Evolutionary conservation across 768 basidiomycete species (phyloP), one percentile per base, ranked within the genome.

Genomic region (Leucogyrophana mollusca): DNA sequence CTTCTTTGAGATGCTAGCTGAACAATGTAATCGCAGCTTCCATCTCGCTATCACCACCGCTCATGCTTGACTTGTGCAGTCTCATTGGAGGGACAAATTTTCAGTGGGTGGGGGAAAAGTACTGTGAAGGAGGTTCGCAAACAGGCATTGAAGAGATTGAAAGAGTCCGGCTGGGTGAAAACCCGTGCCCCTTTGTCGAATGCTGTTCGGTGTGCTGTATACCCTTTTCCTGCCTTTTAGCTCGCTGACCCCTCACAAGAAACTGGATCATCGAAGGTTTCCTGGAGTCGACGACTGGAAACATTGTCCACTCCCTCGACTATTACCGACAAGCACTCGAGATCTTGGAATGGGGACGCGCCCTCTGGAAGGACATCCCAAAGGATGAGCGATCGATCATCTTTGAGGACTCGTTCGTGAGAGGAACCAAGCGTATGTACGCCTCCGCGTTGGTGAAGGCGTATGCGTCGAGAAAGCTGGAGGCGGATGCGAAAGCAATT

Each of bases 321-420:
- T 72, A 65, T 34, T 67, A 64, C 33, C 56, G 58, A 11, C 59
- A 62, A 6, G 68, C 67, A 4, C 43, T 75, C 16, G 71, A 74
- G 11, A 49, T 77, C 14, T 57, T 78, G 3, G 58, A 72, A 24
- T 74, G 75, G 70, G 77, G 78, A 17, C 45, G 56, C 3, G 52
- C 55, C 20, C 43, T 51, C 6, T 78, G 74, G 70, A 54, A 64
- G 25, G 54, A 76, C 47, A 70, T 78, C 7, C 51, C 68, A 1
- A 46, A 32, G 18, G 52, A 64, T n/a, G 65, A 71, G 14, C 58
- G 71, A 11, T 77, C 77, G 4, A 58, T 56, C 9, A 67, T 79
- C 10, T 79, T 79, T 42, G 63, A 70, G 22, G 35, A 45, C 2
- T 66, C 67, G 4, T 76, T 76, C 51, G 54, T 77, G 9, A 66